Base-by-base conservation (phyloP, 1,284 basidiomycete species). In the Apiotrichum sp. region DNA sequence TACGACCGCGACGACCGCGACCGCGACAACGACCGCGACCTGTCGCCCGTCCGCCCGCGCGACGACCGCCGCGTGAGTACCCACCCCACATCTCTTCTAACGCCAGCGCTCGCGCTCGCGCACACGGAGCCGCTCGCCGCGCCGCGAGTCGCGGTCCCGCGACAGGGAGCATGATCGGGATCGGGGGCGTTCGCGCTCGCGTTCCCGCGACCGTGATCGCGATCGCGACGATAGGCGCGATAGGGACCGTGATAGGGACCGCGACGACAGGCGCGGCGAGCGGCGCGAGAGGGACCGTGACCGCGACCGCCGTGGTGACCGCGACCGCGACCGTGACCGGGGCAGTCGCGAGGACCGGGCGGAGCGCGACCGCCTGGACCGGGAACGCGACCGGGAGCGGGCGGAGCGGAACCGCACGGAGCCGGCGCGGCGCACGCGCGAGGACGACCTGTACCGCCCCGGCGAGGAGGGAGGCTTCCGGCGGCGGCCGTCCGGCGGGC, bases 351-450 rank as follows among this genome's bases (percentile, higher is more conserved):
- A 44, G 11, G 35, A 36, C 46, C 52, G 53, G 10, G 48, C 36
- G 39, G 52, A 50, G 33, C 47, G 40, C 11, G 55, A 56, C 39
- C 47, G 47, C 35, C 35, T 36, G 16, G 53, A 54, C 29, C 43
- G 47, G 4, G 47, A 48, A 3, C 43, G 47, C 7, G 47, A 48
- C 16, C 47, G 47, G 11, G 53, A 45, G 16, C 32, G 50, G 13
- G 22, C 33, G 3, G 43, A 46, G 29, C 51, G 16, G 9, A 45
- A 53, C 43, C 36, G 32, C 38, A 33, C 22, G 31, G 56, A 58
- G 31, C 47, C 64, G 52, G 61, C 62, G 47, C 54, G 63, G 22
- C 53, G 38, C 34, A 32, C 34, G n/a, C 53, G 45, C 45, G 46
- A 47, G 32, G 38, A 48, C 38, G 46, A 45, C 35, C 43, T 39